Evolutionary conservation across 371 early-diverging fungal species (phyloP), one percentile per base, ranked within the genome.

Genomic region (Mucor velutinosus): DNA sequence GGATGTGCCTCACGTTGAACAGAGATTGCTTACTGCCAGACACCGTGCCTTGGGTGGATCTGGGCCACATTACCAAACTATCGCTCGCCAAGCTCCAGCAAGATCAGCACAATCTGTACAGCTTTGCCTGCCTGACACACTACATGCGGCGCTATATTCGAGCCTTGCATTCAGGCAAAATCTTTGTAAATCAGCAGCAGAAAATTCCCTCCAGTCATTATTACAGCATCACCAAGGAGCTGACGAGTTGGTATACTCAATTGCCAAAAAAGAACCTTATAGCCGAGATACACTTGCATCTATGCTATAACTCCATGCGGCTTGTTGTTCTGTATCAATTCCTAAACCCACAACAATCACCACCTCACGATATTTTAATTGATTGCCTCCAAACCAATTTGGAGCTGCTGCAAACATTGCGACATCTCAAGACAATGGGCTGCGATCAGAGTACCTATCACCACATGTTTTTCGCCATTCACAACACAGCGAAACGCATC

Each of bases 391-490:
- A 76, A 21, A 76, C 81, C 12, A 83, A 76, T 47, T 33, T 80
- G 43, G 69, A 74, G 7, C 21, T 83, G 0, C 47, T 83, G 5
- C 75, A 74, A 59, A 65, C 76, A 0, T 56, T 83, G 1, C 69
- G 73, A 5, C 61, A 79, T 29, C 65, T 83, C 14, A 76, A 71
- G 37, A 62, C 68, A 1, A 30, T 69, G 0, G 81, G 79, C 0
- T 83, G 83, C n/a, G 83, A 83, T 32, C 83, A 80, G 51, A 80
- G 83, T 58, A 83, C 83, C 0, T 83, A 83, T 21, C 83, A 80
- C 23, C 78, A 83, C 61, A 79, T 83, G 83, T 83, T 80, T 60
- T 77, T 79, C 45, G 79, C 83, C 1, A 83, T 83, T 33, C 79
- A 83, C 61, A 80, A 75, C 21, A 70, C 78, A 4, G 79, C 83